Percentiles rank a stretch among this genome's conserved stretches.
These are phyloP conservation scores for Phlyctochytrium planicorne DNA, from an alignment of 192 early-diverging fungal species.

Conservation along the genomic window DNA sequence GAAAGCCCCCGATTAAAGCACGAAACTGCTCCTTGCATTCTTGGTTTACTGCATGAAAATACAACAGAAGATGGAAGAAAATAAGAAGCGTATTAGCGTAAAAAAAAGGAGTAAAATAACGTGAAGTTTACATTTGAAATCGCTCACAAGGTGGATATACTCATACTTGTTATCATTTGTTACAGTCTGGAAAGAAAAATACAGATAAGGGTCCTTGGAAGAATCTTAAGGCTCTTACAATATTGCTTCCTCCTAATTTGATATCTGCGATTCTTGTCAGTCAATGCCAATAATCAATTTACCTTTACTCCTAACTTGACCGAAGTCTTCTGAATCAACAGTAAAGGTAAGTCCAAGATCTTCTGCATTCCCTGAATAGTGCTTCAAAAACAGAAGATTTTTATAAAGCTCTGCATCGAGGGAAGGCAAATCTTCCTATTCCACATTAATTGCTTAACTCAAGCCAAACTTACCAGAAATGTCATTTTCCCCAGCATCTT, in stretches of 20 bases:
- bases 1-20: constrained; percentile 31
- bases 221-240: constrained; percentile 15
- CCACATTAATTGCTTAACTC: not conserved
- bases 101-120: not conserved
- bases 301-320: constrained; percentile 28
- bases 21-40: constrained; percentile 34
- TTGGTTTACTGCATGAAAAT: constrained; percentile 32
- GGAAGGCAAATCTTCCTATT: constrained; percentile 45
- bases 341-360: constrained; percentile 48
- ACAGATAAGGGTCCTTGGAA: not conserved
- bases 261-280: no score
- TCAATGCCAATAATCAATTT: no score
- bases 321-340: constrained; percentile 43
- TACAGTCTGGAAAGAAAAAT: constrained; percentile 9
- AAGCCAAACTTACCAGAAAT: constrained; percentile 25
- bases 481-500: constrained; percentile 43
- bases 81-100: not conserved
- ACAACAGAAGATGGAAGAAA: no score
- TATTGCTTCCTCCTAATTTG: constrained; percentile 23
- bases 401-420: constrained; percentile 46
- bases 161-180: constrained; percentile 34
- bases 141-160: constrained; percentile 29
- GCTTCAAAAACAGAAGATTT: constrained; percentile 46
- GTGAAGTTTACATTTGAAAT: constrained; percentile 13
- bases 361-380: constrained; percentile 44